phyloP scores from a whole-genome alignment of 1,139 yeast genomes.

The Taphrina confusa region DNA sequence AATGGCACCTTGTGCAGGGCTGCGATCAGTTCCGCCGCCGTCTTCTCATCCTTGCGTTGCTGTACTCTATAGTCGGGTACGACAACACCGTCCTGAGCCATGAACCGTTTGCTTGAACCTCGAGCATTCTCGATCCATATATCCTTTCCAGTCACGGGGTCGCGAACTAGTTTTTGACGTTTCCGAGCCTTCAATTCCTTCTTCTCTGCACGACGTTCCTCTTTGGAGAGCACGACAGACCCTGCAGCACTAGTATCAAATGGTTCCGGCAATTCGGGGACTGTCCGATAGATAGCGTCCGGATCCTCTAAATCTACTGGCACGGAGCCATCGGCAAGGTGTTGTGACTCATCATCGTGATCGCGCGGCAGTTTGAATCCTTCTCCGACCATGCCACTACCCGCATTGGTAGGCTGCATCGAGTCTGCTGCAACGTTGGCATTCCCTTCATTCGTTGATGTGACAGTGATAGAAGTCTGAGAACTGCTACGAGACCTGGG shows the following conservation, averaged over 20 bases:
- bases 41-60: not conserved
- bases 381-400: not conserved
- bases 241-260: not conserved
- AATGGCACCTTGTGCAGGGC: conserved; percentile 25
- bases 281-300: conserved; percentile 20
- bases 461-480: not conserved
- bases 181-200: conserved; percentile 16
- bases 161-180: conserved; percentile 23
- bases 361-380: conserved; percentile 7
- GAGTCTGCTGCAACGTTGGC: not conserved
- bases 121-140: conserved; percentile 30
- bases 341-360: not conserved
- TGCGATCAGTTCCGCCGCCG: conserved; percentile 21
- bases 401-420: conserved; percentile 10
- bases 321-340: conserved; percentile 2
- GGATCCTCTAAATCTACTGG: conserved; percentile 11
- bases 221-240: conserved; percentile 15
- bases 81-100: conserved; percentile 22
- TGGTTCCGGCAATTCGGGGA: not conserved
- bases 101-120: conserved; percentile 9
- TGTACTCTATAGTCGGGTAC: conserved; percentile 10
- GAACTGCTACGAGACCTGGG: not conserved
- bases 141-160: conserved; percentile 26
- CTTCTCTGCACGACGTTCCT: conserved; percentile 12
- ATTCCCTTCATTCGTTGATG: not conserved